Evolutionary conservation across 1,139 yeast species (phyloP).

Genomic region (Geotrichum klebahnii): DNA sequence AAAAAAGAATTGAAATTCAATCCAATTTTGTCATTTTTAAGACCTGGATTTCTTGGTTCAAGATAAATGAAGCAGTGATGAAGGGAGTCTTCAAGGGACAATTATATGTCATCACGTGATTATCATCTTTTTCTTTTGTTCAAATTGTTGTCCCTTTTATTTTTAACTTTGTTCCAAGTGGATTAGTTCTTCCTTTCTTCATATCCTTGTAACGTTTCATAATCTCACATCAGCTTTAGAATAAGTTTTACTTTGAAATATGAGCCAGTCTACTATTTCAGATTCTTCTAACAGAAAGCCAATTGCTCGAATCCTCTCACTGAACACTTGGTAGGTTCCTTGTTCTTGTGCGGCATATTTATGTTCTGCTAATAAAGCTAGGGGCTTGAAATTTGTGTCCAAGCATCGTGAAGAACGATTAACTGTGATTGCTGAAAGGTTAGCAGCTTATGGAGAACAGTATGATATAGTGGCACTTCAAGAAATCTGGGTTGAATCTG

Average conservation of each 20-base stretch:
- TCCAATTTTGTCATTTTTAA: too few relatives aligned
- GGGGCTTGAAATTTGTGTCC: constrained; percentile 88
- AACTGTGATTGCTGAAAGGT: constrained; percentile 64
- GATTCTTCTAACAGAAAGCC: neutral
- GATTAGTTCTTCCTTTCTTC: neutral
- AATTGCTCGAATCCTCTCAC: constrained; percentile 23
- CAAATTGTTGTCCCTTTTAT: too few relatives aligned
- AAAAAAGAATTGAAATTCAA: too few relatives aligned
- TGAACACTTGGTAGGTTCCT: constrained; percentile 31
- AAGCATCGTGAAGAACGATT: constrained; percentile 62
- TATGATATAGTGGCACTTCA: constrained; percentile 88
- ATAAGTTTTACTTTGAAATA: neutral
- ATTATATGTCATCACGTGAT: too few relatives aligned
- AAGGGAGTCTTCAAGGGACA: too few relatives aligned
- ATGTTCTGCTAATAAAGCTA: constrained; percentile 46
- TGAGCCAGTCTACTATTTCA: neutral
- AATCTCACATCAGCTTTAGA: neutral
- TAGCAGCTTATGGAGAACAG: constrained; percentile 48
- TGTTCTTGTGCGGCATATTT: neutral
- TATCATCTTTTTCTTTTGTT: too few relatives aligned
- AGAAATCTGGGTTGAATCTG: constrained; percentile 87
- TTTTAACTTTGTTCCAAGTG: too few relatives aligned
- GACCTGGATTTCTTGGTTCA: too few relatives aligned
- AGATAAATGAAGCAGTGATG: too few relatives aligned
- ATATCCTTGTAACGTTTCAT: neutral